These are phyloP conservation scores for Fusarium aywerte DNA, from an alignment of 2,329 filamentous ascomycete species.

Conservation along the genomic window DNA sequence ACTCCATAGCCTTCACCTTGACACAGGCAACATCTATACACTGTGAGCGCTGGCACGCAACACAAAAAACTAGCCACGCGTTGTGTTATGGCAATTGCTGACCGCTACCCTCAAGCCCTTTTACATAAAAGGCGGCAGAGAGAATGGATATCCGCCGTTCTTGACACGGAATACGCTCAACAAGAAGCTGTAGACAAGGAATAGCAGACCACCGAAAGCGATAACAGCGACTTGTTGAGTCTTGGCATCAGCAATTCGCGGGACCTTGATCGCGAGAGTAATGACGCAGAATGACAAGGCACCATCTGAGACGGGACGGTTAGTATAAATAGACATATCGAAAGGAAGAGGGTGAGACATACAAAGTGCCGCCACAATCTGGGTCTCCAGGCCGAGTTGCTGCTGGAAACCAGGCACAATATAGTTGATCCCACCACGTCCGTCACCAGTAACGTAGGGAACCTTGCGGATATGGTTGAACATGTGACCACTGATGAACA, in stretches of 20 bases:
- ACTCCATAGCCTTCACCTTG: neutral
- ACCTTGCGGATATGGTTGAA: slow-evolving; percentile 98
- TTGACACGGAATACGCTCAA: slow-evolving; percentile 94
- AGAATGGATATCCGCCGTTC: slow-evolving; percentile 95
- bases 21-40: neutral
- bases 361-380: slow-evolving; percentile 95
- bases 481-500: slow-evolving; percentile 98
- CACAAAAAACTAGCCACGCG: neutral
- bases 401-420: slow-evolving; percentile 93
- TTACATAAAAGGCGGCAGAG: slow-evolving; percentile 85
- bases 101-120: neutral
- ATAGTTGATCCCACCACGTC: slow-evolving; percentile 86
- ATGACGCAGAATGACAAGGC: slow-evolving; percentile 90
- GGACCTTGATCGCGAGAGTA: slow-evolving; percentile 89
- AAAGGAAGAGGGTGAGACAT: slow-evolving; percentile 54
- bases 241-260: slow-evolving; percentile 81
- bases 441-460: slow-evolving; percentile 88
- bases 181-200: slow-evolving; percentile 91
- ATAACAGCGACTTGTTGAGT: slow-evolving; percentile 84
- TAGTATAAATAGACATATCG: neutral
- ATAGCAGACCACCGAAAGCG: slow-evolving; percentile 79
- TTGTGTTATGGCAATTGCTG: neutral
- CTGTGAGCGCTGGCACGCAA: neutral
- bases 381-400: slow-evolving; percentile 93
- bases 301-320: slow-evolving; percentile 57